Base-by-base conservation (phyloP, 2,329 filamentous ascomycete species). In the Phialocephala sp. region DNA sequence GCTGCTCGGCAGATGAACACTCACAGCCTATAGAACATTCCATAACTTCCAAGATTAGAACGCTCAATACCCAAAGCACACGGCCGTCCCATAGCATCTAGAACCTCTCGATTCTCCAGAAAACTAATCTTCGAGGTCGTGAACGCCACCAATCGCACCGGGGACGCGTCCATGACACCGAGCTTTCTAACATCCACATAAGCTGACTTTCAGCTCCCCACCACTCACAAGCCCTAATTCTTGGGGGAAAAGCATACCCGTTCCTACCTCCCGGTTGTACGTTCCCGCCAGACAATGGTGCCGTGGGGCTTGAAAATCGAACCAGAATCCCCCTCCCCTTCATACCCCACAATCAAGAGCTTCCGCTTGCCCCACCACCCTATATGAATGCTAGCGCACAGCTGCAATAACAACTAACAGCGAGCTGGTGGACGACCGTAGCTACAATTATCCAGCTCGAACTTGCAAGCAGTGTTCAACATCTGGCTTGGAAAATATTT, bases 221-320 rank as follows among this genome's bases (percentile, higher is more conserved):
- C 47, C 47, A 62, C 39, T 54, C 22, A 45, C 18, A 50, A 50
- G 20, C 41, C 15, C 41, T n/a, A 50, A 9, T 20, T 50, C n/a
- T 41, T 14, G 15, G 12, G 15, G 11, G 12, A 41, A 18, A 18
- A 41, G 37, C 37, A 41, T 41, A 41, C 37, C 43, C 43, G 20
- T 47, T 47, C 8, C 43, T 22, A 35, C 43, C 8, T 36, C 43
- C 43, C 58, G 43, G 58, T 18, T 22, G 9, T 22, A 52, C 41
- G 39, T n/a, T 45, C 14, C 57, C 41, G 24, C 22, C 9, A 20
- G 32, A 14, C 37, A 24, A 54, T 62, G 24, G 43, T 56, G 36
- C 60, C 60, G 60, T 62, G 60, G 60, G 60, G 60, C 60, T 62
- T 37, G 39, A 62, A 47, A 57, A 57, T 57, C 15, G 52, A 45